A percentile compares a stretch with the other conserved stretches of the same genome.
phyloP scores from a whole-genome alignment of 2,329 filamentous ascomycete species.

The Rutstroemia sp. region DNA sequence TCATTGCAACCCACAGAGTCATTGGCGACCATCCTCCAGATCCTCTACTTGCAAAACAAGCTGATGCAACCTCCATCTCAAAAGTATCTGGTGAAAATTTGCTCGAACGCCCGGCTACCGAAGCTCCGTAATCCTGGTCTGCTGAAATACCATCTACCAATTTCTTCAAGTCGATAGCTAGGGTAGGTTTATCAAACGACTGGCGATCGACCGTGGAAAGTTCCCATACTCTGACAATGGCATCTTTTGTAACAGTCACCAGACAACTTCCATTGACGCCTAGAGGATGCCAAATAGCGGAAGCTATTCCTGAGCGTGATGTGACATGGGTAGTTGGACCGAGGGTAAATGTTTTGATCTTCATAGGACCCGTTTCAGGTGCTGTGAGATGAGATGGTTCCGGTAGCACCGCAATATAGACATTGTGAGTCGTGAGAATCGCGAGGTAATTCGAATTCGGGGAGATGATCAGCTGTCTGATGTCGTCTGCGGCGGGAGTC shows the following conservation, averaged over 20 bases:
- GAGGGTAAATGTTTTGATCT: constrained; percentile 82
- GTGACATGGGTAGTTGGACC: constrained; percentile 88
- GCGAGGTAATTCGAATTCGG: constrained; percentile 77
- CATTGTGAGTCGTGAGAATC: constrained; percentile 77
- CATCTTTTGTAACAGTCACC: constrained; percentile 82
- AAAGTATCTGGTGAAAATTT: constrained; percentile 83
- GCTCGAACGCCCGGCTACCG: constrained; percentile 64
- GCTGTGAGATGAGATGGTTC: constrained; percentile 69
- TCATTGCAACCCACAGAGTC: constrained; percentile 97
- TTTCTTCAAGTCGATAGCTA: constrained; percentile 84
- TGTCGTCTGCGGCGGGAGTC: constrained; percentile 70
- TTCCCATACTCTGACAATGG: constrained; percentile 86
- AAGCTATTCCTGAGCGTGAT: constrained; percentile 71
- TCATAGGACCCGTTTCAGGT: constrained; percentile 60
- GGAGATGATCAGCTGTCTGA: constrained; percentile 78
- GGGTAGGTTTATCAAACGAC: constrained; percentile 76
- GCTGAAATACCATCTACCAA: constrained; percentile 75
- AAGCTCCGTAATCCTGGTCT: constrained; percentile 77
- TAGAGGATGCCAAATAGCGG: constrained; percentile 86
- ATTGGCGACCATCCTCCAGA: constrained; percentile 89
- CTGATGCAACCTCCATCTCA: constrained; percentile 90
- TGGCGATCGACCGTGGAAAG: constrained; percentile 74
- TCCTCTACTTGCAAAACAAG: constrained; percentile 62
- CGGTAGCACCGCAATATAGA: constrained; percentile 81
- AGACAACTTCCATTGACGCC: constrained; percentile 75